A percentile compares a stretch with the other conserved stretches of the same genome.
Evolutionary conservation across 495 filamentous ascomycete genomes (phyloP).

Genomic region (Aspergillus incahuasiensis): DNA sequence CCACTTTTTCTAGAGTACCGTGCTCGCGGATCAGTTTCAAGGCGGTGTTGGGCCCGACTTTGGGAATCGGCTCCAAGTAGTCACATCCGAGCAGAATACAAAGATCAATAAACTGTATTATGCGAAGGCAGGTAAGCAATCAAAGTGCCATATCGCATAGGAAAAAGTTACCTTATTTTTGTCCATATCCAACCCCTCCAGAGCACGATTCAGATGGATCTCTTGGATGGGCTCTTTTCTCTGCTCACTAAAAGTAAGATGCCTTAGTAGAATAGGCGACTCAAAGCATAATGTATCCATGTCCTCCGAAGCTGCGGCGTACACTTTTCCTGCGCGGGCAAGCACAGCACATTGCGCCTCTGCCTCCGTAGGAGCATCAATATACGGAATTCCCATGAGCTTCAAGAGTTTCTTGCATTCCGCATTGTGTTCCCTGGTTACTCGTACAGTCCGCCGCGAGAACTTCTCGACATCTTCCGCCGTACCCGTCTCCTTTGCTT

Average conservation of each 20-base stretch:
- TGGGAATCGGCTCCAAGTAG: slow-evolving; percentile 93
- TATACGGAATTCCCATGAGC: slow-evolving; percentile 94
- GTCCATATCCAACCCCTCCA: slow-evolving; percentile 85
- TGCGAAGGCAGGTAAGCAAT: background rate
- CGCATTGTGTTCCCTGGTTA: slow-evolving; percentile 92
- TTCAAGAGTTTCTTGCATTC: slow-evolving; percentile 88
- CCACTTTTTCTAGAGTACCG: slow-evolving; percentile 77
- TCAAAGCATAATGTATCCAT: slow-evolving; percentile 99
- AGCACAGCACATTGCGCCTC: slow-evolving; percentile 94
- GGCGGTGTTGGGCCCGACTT: slow-evolving; percentile 85
- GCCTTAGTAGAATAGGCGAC: slow-evolving; percentile 80
- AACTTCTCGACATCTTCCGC: slow-evolving; percentile 98
- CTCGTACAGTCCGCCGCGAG: slow-evolving; percentile 85
- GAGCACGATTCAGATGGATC: slow-evolving; percentile 76
- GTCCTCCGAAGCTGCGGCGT: slow-evolving; percentile 93
- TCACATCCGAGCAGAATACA: slow-evolving; percentile 98
- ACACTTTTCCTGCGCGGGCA: slow-evolving; percentile 90
- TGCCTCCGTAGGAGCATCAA: slow-evolving; percentile 92
- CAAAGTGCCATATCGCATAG: background rate
- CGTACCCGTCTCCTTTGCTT: slow-evolving; percentile 95
- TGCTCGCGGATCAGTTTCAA: slow-evolving; percentile 90
- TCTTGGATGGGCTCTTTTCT: slow-evolving; percentile 97
- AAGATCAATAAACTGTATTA: slow-evolving; percentile 81
- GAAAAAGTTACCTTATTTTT: slow-evolving; percentile 58
- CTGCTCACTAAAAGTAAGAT: slow-evolving; percentile 95